Percentiles rank a stretch among this genome's conserved stretches.
phyloP scores from a whole-genome alignment of 257 asterid genomes.

The Coffea eugenioides region DNA sequence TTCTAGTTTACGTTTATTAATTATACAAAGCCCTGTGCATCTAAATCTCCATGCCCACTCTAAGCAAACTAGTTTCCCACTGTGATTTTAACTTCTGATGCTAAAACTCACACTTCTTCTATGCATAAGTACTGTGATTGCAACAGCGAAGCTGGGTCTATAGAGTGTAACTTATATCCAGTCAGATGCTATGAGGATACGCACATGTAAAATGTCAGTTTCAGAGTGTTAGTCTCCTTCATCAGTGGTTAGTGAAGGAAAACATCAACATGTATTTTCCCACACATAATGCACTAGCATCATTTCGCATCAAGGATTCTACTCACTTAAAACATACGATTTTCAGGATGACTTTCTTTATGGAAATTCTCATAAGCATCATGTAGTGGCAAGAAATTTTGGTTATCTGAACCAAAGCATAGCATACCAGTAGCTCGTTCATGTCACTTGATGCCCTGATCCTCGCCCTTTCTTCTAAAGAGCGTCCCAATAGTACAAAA shows the following conservation, averaged over 20 bases:
- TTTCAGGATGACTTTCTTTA: not conserved
- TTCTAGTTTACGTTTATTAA: not conserved
- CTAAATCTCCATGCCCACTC: not conserved
- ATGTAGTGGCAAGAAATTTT: not conserved
- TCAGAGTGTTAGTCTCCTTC: not conserved
- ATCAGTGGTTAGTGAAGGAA: not conserved
- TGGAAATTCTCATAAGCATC: not conserved
- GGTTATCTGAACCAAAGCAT: not conserved
- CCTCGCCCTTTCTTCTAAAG: conserved; percentile 96
- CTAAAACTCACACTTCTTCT: not conserved
- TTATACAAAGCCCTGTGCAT: no score
- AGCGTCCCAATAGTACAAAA: conserved; percentile 88
- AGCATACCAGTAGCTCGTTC: conserved; percentile 90
- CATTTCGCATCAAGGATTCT: not conserved
- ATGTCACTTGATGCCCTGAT: conserved; percentile 94
- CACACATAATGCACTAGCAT: not conserved
- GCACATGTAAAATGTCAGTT: no score
- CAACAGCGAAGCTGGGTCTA: not conserved
- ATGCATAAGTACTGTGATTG: not conserved
- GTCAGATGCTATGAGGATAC: not conserved
- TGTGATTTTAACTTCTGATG: not conserved
- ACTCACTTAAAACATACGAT: not conserved
- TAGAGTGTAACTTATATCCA: not conserved
- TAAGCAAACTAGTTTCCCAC: not conserved
- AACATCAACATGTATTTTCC: no score